Percentiles rank a stretch among this genome's conserved stretches.
Conservation (phyloP, 371 early-diverging fungal genomes). For the Mortierella sp. region DNA sequence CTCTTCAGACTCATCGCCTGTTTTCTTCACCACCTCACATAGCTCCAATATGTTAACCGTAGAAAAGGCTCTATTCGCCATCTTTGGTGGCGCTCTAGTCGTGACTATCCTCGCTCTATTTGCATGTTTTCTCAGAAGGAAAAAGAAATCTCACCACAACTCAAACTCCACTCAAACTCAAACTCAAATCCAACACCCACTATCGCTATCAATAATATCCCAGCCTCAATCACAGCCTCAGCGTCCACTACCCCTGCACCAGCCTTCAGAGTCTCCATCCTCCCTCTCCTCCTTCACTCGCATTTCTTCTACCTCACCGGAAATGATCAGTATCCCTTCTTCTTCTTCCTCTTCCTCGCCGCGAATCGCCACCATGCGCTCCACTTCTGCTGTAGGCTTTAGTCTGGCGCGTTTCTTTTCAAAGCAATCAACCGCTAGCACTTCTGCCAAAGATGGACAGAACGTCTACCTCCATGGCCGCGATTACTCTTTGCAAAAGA, state of each 20-base stretch:
- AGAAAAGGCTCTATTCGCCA: slow-evolving; percentile 11
- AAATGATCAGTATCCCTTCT: slow-evolving; percentile 15
- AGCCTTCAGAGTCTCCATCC: slow-evolving; percentile 20
- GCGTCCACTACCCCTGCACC: slow-evolving; percentile 1
- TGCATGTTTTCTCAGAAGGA: neutral
- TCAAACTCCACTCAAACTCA: neutral
- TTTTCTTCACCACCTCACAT: neutral
- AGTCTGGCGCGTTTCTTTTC: slow-evolving; percentile 33
- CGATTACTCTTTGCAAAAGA: slow-evolving; percentile 20
- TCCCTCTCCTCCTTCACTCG: slow-evolving; percentile 41
- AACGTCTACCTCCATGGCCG: slow-evolving; percentile 3
- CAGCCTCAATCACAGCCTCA: slow-evolving; percentile 1
- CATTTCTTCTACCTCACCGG: slow-evolving; percentile 21
- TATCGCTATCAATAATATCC: neutral
- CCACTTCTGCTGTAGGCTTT: slow-evolving; percentile 11
- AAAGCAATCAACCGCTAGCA: slow-evolving; percentile 5
- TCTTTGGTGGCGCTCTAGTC: neutral
- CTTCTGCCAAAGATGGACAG: neutral
- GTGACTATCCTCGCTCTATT: slow-evolving; percentile 1
- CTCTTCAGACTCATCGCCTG: too few relatives aligned
- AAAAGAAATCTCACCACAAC: neutral
- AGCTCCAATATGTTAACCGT: slow-evolving; percentile 2
- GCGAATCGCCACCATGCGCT: too few relatives aligned
- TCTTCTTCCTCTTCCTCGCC: neutral
- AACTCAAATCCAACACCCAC: neutral